These are phyloP conservation scores for Zygosaccharomyces sapae DNA, from an alignment of 1,139 yeast genomes.

Conservation along the genomic window DNA sequence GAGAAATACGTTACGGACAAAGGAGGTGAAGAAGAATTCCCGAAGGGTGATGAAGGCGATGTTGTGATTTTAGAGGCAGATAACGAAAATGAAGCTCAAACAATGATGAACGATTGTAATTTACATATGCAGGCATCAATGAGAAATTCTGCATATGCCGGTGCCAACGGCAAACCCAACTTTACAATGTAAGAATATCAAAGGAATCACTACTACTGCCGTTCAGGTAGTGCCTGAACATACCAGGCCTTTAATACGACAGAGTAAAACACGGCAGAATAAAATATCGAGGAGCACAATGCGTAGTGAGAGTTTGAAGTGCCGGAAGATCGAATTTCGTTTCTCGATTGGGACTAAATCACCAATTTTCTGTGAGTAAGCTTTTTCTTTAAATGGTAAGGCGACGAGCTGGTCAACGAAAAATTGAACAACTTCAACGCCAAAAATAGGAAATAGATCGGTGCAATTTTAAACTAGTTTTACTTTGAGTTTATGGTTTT, in stretches of 20 bases:
- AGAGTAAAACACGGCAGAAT: no score
- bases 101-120: slow-evolving; percentile 1
- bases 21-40: slow-evolving; percentile 9
- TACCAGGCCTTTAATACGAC: no score
- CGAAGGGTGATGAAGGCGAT: slow-evolving; percentile 15
- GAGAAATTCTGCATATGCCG: neutral
- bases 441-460: neutral
- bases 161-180: neutral
- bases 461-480: neutral
- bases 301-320: neutral
- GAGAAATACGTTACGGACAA: slow-evolving; percentile 26
- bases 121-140: neutral
- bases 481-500: neutral
- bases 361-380: neutral
- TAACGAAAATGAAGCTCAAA: slow-evolving; percentile 6
- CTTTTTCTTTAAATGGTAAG: slow-evolving; percentile 6
- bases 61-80: slow-evolving; percentile 18
- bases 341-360: slow-evolving; percentile 2
- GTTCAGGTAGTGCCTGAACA: slow-evolving; percentile 1
- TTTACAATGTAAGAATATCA: neutral
- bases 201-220: neutral
- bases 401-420: slow-evolving; percentile 7
- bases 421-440: slow-evolving; percentile 1
- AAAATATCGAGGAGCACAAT: neutral
- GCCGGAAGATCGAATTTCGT: neutral